Evolutionary conservation across 768 basidiomycete species (phyloP).

Genomic region (Polyporus arcularius): DNA sequence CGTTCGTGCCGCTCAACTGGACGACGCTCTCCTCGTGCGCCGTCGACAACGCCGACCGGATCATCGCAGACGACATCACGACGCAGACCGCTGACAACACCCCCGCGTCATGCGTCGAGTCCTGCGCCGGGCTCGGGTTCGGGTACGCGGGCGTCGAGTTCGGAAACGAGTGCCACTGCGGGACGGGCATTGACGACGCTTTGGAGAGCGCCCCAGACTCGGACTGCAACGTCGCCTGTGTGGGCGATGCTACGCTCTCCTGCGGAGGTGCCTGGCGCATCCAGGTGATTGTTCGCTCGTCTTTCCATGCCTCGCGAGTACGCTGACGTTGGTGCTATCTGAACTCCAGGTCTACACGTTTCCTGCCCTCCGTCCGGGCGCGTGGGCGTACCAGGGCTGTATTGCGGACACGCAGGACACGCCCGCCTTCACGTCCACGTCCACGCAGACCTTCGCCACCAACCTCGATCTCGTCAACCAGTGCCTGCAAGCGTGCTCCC

Average conservation of each 20-base stretch:
- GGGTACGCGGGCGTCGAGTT: conserved; percentile 27
- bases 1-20: conserved; percentile 22
- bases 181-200: conserved; percentile 16
- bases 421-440: conserved; percentile 10
- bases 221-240: conserved; percentile 25
- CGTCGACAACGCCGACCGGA: conserved; percentile 20
- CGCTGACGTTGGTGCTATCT: background rate
- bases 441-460: conserved; percentile 5
- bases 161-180: conserved; percentile 29
- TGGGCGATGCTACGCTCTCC: conserved; percentile 13
- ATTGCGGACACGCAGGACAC: conserved; percentile 12
- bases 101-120: conserved; percentile 18
- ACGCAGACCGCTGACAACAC: conserved; percentile 18
- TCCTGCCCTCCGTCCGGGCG: conserved; percentile 16
- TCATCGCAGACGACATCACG: conserved; percentile 22
- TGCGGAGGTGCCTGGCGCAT: conserved; percentile 26
- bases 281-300: conserved; percentile 9
- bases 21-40: conserved; percentile 17
- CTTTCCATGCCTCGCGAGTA: no score
- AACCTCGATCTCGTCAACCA: conserved; percentile 15
- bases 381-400: conserved; percentile 14
- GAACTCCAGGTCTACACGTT: conserved; percentile 12
- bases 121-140: conserved; percentile 20
- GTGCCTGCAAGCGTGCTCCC: conserved; percentile 13
- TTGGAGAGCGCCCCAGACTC: conserved; percentile 9